Base-by-base conservation (phyloP, 2,329 filamentous ascomycete species). In the Neodidymelliopsis sp. region DNA sequence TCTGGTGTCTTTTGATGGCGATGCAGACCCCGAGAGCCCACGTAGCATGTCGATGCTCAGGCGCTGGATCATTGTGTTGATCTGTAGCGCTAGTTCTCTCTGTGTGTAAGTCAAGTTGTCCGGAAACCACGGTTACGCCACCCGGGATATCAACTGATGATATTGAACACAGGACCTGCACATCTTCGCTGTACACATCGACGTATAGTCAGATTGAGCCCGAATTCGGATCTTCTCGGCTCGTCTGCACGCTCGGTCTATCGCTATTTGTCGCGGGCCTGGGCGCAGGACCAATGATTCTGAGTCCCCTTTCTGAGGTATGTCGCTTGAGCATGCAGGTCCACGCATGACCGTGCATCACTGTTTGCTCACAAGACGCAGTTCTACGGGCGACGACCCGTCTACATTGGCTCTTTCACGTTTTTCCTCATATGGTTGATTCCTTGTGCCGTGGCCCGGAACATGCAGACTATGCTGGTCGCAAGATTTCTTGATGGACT, bases 181-280 rank as follows among this genome's bases (percentile, higher is more conserved):
- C 89, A 1, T 92, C 88, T 36, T 94, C 91, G n/a, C 85, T 96
- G 62, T 96, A 97, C 73, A 93, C 91, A 0, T 84, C 84, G 10
- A 94, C 89, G 0, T 97, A 96, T 70, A 68, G 65, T 13, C 88
- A 94, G 71, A 84, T 96, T 73, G 84, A 87, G 54, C 75, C 78
- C 19, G 89, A 95, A 50, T 95, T 96, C 62, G 75, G 83, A 57
- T 82, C 83, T 61, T 88, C 88, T 0, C 81, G 83, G 46, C 78
- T 90, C 38, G 81, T 95, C 18, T 90, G 88, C 10, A 91, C 90
- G 3, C 72, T 96, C 8, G 93, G 92, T 0, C 76, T 97, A 40
- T 91, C 89, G 0, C 80, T 88, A 1, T 97, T 92, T 66, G 91
- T 96, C 37, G 80, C 91, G 44, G 92, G 92, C 13, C 83, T 90